Percentiles rank a stretch among this genome's conserved stretches.
These are phyloP conservation scores for Mortierella claussenii DNA, from an alignment of 192 early-diverging fungal genomes.

Conservation along the genomic window DNA sequence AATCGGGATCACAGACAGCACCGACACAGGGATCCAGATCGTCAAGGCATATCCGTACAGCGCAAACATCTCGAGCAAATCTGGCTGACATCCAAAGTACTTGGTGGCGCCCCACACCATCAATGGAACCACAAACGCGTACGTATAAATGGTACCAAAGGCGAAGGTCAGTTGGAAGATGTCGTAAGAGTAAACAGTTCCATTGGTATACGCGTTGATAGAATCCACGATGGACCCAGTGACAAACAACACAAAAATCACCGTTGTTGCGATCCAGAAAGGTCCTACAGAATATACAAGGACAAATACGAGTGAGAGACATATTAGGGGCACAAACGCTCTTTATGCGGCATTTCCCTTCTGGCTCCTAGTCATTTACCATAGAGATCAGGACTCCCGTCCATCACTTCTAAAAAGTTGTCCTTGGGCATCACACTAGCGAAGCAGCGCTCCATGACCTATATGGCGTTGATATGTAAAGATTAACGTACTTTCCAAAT, in stretches of 20 bases:
- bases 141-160: slow-evolving; percentile 83
- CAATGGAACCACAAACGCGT: slow-evolving; percentile 75
- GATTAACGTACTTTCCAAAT: too few relatives aligned
- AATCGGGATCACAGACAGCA: slow-evolving; percentile 84
- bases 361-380: too few relatives aligned
- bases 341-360: too few relatives aligned
- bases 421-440: slow-evolving; percentile 76
- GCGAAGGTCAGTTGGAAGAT: slow-evolving; percentile 87
- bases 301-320: not conserved
- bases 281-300: slow-evolving; percentile 67
- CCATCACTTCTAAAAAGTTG: slow-evolving; percentile 84
- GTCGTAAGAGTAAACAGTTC: slow-evolving; percentile 71
- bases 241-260: slow-evolving; percentile 93
- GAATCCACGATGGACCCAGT: slow-evolving; percentile 89
- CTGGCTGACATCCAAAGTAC: slow-evolving; percentile 86
- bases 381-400: slow-evolving; percentile 93
- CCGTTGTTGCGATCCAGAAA: slow-evolving; percentile 97
- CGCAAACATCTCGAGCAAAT: slow-evolving; percentile 84
- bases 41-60: slow-evolving; percentile 93
- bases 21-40: slow-evolving; percentile 91
- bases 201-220: slow-evolving; percentile 73
- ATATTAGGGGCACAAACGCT: not conserved
- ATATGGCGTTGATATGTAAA: not conserved
- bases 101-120: slow-evolving; percentile 83
- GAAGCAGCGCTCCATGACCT: slow-evolving; percentile 80